These are phyloP conservation scores for Fragaria nilgerrensis DNA, from an alignment of 306 rosid species.

Conservation along the genomic window DNA sequence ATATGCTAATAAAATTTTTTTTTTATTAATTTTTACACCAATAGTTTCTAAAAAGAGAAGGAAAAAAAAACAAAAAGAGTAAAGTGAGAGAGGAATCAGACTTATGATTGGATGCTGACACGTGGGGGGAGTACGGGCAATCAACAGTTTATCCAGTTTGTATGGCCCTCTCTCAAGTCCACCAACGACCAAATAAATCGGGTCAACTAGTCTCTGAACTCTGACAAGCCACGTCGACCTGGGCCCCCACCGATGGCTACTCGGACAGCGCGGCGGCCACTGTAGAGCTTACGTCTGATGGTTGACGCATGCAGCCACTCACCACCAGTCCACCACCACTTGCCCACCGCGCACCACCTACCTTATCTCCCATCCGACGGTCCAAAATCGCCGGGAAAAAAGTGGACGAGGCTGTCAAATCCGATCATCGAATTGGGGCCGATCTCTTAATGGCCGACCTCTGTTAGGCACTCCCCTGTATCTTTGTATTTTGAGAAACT, in stretches of 20 bases:
- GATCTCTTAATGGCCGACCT: background rate
- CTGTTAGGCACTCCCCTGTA: background rate
- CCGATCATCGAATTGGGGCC: background rate
- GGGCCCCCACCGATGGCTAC: background rate
- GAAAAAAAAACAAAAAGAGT: too few species aligned
- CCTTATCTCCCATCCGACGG: conserved; percentile 28
- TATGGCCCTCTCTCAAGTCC: background rate
- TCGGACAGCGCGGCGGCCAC: background rate
- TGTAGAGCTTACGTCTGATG: background rate
- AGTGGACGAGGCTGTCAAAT: background rate
- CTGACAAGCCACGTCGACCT: background rate
- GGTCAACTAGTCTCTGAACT: background rate
- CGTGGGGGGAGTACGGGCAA: background rate
- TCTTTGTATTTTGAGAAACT: too few species aligned
- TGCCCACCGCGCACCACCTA: background rate
- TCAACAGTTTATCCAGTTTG: background rate
- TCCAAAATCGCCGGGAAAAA: background rate
- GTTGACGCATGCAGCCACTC: background rate
- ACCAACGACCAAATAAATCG: background rate
- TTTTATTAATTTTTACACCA: too few species aligned
- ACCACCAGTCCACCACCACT: background rate
- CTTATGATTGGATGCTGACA: background rate
- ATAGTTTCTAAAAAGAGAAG: too few species aligned
- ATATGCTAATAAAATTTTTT: too few species aligned
- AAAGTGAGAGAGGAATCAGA: background rate